Evolutionary conservation across 2,329 filamentous ascomycete species (phyloP), one percentile per base, ranked within the genome.

Genomic region (Biscogniauxia marginata): DNA sequence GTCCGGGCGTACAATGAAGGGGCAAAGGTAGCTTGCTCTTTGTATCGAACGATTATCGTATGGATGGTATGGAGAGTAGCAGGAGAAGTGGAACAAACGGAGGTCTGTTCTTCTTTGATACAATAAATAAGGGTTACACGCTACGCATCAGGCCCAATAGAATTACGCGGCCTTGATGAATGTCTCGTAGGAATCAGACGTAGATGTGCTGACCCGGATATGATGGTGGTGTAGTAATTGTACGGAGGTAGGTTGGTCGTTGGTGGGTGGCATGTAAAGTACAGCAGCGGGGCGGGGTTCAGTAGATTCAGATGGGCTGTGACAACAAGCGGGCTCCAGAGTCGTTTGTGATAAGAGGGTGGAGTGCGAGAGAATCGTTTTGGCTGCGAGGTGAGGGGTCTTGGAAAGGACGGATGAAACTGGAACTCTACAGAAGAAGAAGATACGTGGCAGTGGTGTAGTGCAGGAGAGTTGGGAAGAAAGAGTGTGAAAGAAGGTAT

Each of bases 41-140:
- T 39, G 30, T 39, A 39, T 39, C 30, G 30, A 39, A 39, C 30
- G 30, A 39, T 39, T 39, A 39, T 39, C 30, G 30, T 39, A 39
- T 39, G 23, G 47, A 53, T 48, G 53, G 46, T 39, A 52, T 21
- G 52, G 52, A 52, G 54, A 50, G 34, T 49, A 50, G 54, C 45
- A 55, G 50, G 49, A 43, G 54, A 54, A 30, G 58, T 57, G 52
- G 60, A 56, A 53, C 53, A 56, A 60, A 56, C 53, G 52, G 48
- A 53, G 54, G 58, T 52, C 52, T 44, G 21, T 53, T 52, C 46
- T 34, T 49, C 52, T 60, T 57, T 56, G 55, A 62, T 45, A 51
- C 49, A 52, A 53, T 52, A 39, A 51, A 50, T 52, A 53, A 48
- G 50, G 39, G 47, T 46, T 54, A 46, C 30, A 52, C 53, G 30